A percentile compares a stretch with the other conserved stretches of the same genome.
Evolutionary conservation across 306 rosid species (phyloP).

Genomic region (Senna tora): DNA sequence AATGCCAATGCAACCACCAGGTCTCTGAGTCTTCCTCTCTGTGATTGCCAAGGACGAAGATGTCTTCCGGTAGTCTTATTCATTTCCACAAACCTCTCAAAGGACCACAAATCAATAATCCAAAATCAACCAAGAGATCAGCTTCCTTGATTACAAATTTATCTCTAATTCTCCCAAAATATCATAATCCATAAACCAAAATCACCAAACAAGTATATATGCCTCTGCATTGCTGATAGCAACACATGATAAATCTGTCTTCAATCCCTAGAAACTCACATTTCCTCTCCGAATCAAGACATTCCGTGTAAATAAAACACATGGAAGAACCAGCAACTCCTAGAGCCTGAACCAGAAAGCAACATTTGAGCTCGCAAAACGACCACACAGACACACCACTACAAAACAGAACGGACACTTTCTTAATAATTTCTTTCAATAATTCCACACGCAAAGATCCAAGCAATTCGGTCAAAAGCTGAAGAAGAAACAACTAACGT

Average conservation of each 20-base stretch:
- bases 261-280: not conserved
- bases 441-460: not conserved
- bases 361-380: conserved; percentile 35
- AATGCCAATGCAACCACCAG: conserved; percentile 70
- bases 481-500: not conserved
- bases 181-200: conserved; percentile 11
- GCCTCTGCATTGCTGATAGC: conserved; percentile 36
- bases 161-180: conserved; percentile 17
- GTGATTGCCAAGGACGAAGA: conserved; percentile 57
- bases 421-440: too few species aligned
- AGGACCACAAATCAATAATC: conserved; percentile 3
- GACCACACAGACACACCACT: conserved; percentile 33
- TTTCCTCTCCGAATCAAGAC: not conserved
- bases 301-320: conserved; percentile 16
- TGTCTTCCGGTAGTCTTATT: conserved; percentile 43
- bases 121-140: not conserved
- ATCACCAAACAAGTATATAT: not conserved
- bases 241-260: not conserved
- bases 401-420: not conserved
- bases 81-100: conserved; percentile 45
- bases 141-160: not conserved
- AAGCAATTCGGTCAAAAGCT: not conserved
- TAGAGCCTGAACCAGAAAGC: conserved; percentile 29
- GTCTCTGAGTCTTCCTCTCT: conserved; percentile 59
- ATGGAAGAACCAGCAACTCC: not conserved